phyloP scores from a whole-genome alignment of 2,329 filamentous ascomycete genomes.

The Esteya vermicola region DNA sequence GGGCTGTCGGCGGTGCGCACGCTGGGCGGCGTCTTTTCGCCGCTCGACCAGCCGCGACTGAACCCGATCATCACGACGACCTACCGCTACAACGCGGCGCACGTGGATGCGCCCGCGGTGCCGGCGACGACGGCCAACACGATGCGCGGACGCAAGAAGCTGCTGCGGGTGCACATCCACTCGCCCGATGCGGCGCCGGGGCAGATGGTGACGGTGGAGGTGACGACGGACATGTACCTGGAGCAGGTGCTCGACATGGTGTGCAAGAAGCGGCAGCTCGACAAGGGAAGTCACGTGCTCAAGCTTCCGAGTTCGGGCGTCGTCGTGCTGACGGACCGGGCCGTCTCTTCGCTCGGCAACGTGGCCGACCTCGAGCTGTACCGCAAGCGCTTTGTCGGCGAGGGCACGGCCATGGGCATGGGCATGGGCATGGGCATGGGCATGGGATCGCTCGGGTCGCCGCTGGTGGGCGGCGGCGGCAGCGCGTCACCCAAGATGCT shows the following conservation, averaged over 20 bases:
- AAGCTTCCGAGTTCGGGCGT: constrained; percentile 63
- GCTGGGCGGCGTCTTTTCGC: constrained; percentile 1
- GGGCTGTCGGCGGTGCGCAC: neutral
- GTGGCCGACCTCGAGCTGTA: constrained; percentile 63
- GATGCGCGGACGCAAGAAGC: constrained; percentile 50
- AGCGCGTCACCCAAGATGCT: constrained; percentile 49
- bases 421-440: too few species aligned
- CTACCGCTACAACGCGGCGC: constrained; percentile 37
- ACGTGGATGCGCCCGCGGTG: constrained; percentile 42
- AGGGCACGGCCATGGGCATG: constrained; percentile 38
- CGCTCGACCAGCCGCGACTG: constrained; percentile 22
- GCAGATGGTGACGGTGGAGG: constrained; percentile 59
- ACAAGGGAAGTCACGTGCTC: constrained; percentile 66
- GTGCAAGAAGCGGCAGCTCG: constrained; percentile 62
- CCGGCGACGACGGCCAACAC: constrained; percentile 28
- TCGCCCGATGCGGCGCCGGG: constrained; percentile 55
- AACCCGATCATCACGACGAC: constrained; percentile 51
- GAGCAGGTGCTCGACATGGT: constrained; percentile 68
- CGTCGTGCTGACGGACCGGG: constrained; percentile 62
- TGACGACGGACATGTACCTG: constrained; percentile 71
- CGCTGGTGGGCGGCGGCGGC: constrained; percentile 15
- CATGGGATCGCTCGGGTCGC: too few species aligned
- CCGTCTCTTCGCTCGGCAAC: constrained; percentile 64
- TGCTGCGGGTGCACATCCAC: constrained; percentile 57
- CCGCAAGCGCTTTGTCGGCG: constrained; percentile 60